Percentiles rank a stretch among this genome's conserved stretches.
Evolutionary conservation across 2,329 filamentous ascomycete species (phyloP).

Genomic region (Hymenoscyphus scutula): DNA sequence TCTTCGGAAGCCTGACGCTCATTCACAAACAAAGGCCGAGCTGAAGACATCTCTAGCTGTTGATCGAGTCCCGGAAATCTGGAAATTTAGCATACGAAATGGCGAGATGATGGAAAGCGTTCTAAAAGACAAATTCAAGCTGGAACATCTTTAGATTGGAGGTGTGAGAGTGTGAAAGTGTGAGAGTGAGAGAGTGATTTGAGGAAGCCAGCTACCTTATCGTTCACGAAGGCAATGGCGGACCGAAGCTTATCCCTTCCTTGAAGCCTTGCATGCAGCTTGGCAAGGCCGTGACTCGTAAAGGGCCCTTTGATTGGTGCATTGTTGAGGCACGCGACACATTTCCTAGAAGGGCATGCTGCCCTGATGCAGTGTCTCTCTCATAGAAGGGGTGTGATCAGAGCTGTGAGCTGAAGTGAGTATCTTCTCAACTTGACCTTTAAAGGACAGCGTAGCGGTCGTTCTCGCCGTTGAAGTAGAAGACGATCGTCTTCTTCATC

Average conservation of each 20-base stretch:
- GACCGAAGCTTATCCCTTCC: neutral
- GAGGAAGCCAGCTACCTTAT: conserved; percentile 2
- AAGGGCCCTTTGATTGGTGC: neutral
- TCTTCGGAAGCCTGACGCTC: conserved; percentile 51
- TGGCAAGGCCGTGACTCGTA: conserved; percentile 1
- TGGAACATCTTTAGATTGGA: neutral
- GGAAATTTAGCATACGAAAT: neutral
- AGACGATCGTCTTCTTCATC: no score
- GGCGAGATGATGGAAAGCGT: neutral
- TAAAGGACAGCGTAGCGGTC: no score
- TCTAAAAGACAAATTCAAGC: neutral
- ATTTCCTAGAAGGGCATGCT: neutral
- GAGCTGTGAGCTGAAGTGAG: neutral
- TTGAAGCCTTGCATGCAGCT: neutral
- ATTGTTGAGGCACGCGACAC: neutral
- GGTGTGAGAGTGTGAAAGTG: neutral
- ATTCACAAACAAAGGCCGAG: conserved; percentile 33
- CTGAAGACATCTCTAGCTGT: conserved; percentile 24
- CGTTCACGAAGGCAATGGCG: neutral
- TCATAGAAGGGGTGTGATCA: neutral
- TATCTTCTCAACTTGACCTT: no score
- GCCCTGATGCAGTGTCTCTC: neutral
- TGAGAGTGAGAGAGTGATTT: neutral
- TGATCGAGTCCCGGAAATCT: neutral
- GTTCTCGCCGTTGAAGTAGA: no score